A percentile compares a stretch with the other conserved stretches of the same genome.
These are phyloP conservation scores for Boletus subcaerulescens DNA, from an alignment of 768 basidiomycete genomes.

Conservation along the genomic window DNA sequence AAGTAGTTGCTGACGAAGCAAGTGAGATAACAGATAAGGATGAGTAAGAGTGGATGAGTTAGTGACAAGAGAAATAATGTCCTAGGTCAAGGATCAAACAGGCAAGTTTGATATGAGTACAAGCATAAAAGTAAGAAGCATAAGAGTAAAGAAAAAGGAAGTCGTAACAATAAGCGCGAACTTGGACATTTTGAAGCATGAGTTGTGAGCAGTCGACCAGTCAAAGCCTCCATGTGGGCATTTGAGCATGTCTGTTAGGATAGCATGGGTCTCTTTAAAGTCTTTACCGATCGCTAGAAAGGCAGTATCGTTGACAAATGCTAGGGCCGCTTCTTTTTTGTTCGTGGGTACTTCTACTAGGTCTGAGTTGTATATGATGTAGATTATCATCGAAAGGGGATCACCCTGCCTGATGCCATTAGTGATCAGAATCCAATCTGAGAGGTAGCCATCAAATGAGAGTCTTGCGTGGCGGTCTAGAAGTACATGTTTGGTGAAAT, in stretches of 20 bases:
- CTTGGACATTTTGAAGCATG: conserved; percentile 17
- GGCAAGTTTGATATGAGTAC: too few relatives aligned
- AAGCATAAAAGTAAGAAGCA: too few relatives aligned
- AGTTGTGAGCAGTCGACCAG: conserved; percentile 25
- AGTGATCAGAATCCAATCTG: conserved; percentile 5
- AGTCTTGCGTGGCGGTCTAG: conserved; percentile 2
- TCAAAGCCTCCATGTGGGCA: conserved; percentile 4
- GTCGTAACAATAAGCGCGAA: conserved; percentile 23
- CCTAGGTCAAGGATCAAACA: too few relatives aligned
- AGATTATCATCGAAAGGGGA: conserved; percentile 29
- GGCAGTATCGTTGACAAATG: conserved; percentile 32
- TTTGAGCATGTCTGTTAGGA: conserved; percentile 27
- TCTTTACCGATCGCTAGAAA: conserved; percentile 22
- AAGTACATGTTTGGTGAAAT: conserved; percentile 9
- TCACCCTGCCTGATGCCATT: conserved; percentile 36
- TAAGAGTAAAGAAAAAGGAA: too few relatives aligned
- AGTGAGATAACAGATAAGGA: too few relatives aligned
- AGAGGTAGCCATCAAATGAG: conserved; percentile 21
- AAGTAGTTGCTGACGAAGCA: too few relatives aligned
- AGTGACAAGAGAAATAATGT: too few relatives aligned
- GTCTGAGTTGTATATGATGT: conserved; percentile 33
- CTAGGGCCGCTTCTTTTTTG: conserved; percentile 16
- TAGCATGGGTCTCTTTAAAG: conserved; percentile 19
- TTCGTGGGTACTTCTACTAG: conserved; percentile 4
- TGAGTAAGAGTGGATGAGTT: too few relatives aligned